Conservation (phyloP, 1,284 basidiomycete species). For the Puccinia polysora region DNA sequence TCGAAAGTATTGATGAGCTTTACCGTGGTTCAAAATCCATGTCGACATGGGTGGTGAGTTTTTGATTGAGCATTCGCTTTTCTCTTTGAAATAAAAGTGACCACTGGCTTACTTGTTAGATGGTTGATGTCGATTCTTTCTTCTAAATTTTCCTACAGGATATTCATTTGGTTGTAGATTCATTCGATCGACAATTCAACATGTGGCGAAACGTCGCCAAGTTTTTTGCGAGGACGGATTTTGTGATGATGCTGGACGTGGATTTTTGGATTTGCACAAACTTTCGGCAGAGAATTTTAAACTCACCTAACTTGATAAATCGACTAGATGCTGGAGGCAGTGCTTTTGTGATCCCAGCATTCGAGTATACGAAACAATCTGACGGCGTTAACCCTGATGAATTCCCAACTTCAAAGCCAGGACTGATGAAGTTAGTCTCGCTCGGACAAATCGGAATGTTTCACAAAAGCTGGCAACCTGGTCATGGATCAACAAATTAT, state of each 20-base stretch:
- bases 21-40: conserved; percentile 32
- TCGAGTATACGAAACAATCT: conserved; percentile 64
- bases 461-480: conserved; percentile 68
- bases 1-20: conserved; percentile 27
- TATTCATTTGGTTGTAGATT: conserved; percentile 77
- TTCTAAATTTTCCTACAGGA: conserved; percentile 63
- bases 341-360: conserved; percentile 71
- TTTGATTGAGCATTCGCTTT: too few relatives aligned
- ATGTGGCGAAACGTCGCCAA: conserved; percentile 78
- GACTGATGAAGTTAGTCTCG: conserved; percentile 60
- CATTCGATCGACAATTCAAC: conserved; percentile 74
- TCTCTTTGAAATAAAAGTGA: too few relatives aligned
- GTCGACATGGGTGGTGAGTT: conserved; percentile 41
- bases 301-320: conserved; percentile 51
- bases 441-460: conserved; percentile 64
- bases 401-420: conserved; percentile 66
- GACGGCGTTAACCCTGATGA: conserved; percentile 60
- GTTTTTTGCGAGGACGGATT: conserved; percentile 70
- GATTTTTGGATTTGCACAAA: conserved; percentile 77
- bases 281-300: conserved; percentile 62
- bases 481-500: conserved; percentile 75
- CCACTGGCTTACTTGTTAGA: too few relatives aligned
- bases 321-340: conserved; percentile 59
- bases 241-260: conserved; percentile 80
- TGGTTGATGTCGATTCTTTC: too few relatives aligned